Percentiles rank a stretch among this genome's conserved stretches.
These are phyloP conservation scores for Metschnikowia koreensis DNA, from an alignment of 805 yeast species.

Conservation along the genomic window DNA sequence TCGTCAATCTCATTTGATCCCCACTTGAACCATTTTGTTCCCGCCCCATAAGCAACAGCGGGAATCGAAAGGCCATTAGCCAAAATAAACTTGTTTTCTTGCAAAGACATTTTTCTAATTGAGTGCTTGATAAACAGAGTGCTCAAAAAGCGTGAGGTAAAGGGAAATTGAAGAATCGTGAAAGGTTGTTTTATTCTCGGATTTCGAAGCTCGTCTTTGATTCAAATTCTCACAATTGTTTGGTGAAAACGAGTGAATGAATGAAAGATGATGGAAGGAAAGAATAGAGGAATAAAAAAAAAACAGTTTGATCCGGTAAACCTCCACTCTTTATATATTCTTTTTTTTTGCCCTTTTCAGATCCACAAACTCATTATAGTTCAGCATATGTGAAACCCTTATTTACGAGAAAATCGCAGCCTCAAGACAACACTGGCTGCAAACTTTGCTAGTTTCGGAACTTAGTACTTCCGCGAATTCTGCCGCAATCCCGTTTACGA, in stretches of 20 bases:
- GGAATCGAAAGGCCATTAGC: slow-evolving; percentile 41
- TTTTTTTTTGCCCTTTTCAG: not conserved
- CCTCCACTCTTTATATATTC: not conserved
- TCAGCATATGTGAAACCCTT: too few species aligned
- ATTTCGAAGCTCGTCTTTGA: not conserved
- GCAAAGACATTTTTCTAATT: slow-evolving; percentile 14
- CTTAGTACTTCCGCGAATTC: not conserved
- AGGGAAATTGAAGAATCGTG: not conserved
- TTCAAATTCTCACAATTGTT: not conserved
- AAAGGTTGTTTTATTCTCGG: not conserved
- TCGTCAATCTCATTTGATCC: slow-evolving; percentile 26
- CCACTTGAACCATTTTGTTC: slow-evolving; percentile 44
- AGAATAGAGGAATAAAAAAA: not conserved
- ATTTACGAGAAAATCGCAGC: too few species aligned
- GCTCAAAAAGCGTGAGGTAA: not conserved
- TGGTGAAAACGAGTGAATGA: not conserved
- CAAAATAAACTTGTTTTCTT: slow-evolving; percentile 25
- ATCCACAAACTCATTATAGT: too few species aligned
- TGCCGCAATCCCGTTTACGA: not conserved
- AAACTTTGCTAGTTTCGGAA: not conserved
- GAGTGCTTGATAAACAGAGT: not conserved
- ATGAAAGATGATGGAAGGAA: not conserved
- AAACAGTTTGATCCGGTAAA: not conserved
- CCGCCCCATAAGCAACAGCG: slow-evolving; percentile 49
- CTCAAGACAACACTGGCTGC: not conserved